Conservation (phyloP, 2,329 filamentous ascomycete species). For the Neofusicoccum laricinum region DNA sequence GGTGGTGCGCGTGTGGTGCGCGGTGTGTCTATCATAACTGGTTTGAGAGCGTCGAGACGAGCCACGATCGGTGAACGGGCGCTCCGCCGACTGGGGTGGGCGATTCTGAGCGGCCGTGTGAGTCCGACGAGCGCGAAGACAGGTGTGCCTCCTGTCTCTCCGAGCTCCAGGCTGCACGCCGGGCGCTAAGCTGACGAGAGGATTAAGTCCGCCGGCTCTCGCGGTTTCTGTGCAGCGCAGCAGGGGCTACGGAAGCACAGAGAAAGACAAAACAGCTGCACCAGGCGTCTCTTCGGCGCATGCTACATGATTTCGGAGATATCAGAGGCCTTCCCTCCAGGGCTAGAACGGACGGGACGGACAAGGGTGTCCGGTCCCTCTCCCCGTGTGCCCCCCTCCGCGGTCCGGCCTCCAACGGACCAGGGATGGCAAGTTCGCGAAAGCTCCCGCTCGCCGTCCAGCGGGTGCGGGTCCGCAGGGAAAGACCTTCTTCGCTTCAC, state of each 20-base stretch:
- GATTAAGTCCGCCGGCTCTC: not conserved
- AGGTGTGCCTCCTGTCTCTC: not conserved
- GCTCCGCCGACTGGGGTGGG: not conserved
- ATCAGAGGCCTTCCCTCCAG: conserved; percentile 1
- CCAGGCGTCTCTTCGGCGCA: not conserved
- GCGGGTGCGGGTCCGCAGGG: not conserved
- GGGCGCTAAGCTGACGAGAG: not conserved
- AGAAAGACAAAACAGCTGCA: not conserved
- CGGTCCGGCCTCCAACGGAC: not conserved
- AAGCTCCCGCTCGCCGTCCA: not conserved
- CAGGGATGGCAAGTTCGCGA: not conserved
- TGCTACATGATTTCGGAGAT: not conserved
- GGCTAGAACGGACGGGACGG: not conserved
- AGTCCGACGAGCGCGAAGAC: not conserved
- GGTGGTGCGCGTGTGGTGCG: not conserved
- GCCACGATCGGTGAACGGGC: not conserved
- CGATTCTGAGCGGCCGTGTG: not conserved
- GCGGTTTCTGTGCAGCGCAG: not conserved
- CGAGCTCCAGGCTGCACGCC: not conserved
- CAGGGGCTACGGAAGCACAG: not conserved
- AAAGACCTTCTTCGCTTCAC: not conserved
- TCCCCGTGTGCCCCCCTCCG: not conserved
- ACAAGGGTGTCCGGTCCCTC: too few species aligned
- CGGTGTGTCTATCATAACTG: not conserved
- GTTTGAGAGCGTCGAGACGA: not conserved